These are phyloP conservation scores for Circinella umbellata DNA, from an alignment of 371 early-diverging fungal species.

Conservation along the genomic window DNA sequence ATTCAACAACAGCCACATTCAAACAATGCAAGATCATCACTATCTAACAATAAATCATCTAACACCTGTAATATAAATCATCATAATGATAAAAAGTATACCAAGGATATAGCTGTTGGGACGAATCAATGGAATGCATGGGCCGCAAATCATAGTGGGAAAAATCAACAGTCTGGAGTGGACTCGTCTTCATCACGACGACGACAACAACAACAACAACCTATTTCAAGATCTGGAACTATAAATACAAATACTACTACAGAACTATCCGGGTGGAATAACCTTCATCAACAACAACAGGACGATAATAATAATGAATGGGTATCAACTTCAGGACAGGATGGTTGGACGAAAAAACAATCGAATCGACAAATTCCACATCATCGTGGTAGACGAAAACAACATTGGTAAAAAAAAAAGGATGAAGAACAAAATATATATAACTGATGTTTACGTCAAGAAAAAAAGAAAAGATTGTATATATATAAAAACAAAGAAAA, in stretches of 20 bases:
- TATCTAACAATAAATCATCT: no score
- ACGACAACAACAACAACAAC: background rate
- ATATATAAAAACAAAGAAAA: no score
- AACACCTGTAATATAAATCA: background rate
- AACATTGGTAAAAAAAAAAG: background rate
- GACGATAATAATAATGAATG: background rate
- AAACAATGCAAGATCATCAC: background rate
- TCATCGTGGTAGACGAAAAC: background rate
- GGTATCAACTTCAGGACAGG: background rate
- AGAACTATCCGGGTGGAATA: background rate
- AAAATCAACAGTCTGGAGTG: background rate
- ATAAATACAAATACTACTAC: background rate
- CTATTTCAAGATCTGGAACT: background rate
- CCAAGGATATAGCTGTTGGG: background rate
- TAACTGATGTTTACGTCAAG: no score
- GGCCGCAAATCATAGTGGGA: background rate
- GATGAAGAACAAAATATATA: no score
- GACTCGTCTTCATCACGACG: background rate
- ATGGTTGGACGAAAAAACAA: conserved; percentile 8
- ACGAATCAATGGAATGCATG: background rate
- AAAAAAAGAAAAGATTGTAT: no score
- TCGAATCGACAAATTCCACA: background rate
- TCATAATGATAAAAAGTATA: background rate
- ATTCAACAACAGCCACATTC: background rate
- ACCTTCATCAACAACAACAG: background rate